Conservation (phyloP, 495 filamentous ascomycete species). For the Penicillium parvum region DNA sequence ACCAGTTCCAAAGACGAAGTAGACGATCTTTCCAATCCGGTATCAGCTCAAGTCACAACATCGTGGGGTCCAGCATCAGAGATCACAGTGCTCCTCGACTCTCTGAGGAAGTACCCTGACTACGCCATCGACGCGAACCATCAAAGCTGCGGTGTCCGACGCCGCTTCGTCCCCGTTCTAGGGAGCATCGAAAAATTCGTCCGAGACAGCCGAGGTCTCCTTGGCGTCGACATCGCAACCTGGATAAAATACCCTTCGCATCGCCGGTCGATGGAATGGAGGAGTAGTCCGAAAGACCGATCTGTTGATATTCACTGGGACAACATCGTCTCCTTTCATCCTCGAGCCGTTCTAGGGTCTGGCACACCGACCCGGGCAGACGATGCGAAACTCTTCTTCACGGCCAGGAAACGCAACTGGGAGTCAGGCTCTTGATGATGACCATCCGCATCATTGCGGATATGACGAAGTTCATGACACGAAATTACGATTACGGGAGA, state of each 20-base stretch:
- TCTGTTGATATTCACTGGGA: conserved; percentile 31
- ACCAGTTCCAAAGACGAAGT: conserved; percentile 18
- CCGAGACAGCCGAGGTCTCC: conserved; percentile 62
- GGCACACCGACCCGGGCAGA: conserved; percentile 19
- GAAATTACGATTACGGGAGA: conserved; percentile 1
- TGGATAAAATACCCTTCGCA: conserved; percentile 10
- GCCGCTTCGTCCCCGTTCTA: conserved; percentile 61
- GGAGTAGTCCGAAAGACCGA: conserved; percentile 19
- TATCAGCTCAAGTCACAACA: neutral
- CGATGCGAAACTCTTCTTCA: conserved; percentile 37
- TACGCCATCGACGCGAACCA: conserved; percentile 82
- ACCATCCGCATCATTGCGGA: neutral
- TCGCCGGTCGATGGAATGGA: conserved; percentile 24
- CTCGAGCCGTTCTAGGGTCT: neutral
- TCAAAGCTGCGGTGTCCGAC: conserved; percentile 69
- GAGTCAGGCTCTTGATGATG: conserved; percentile 17
- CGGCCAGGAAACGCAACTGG: conserved; percentile 39
- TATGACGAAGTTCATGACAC: neutral
- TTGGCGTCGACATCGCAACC: conserved; percentile 57
- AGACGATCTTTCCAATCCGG: neutral
- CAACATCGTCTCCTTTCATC: conserved; percentile 17
- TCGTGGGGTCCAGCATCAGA: conserved; percentile 29
- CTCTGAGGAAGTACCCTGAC: conserved; percentile 58
- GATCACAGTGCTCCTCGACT: conserved; percentile 48
- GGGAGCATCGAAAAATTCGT: conserved; percentile 60